A percentile compares a stretch with the other conserved stretches of the same genome.
phyloP scores from a whole-genome alignment of 202 grass and related monocot species.

The Zizania palustris region DNA sequence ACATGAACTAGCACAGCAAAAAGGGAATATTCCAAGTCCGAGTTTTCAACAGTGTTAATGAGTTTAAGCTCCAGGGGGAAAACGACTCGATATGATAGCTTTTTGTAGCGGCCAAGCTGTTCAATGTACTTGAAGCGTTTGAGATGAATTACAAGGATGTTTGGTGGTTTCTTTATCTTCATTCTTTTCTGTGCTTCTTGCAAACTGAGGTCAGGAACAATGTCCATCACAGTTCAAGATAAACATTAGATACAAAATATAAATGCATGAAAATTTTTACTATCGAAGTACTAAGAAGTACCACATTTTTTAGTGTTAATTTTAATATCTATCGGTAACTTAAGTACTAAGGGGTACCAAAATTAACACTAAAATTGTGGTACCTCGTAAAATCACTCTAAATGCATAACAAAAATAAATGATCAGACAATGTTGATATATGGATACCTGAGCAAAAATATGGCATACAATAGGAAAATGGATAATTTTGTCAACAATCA shows the following conservation, averaged over 20 bases:
- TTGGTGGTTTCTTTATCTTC: slow-evolving; percentile 97
- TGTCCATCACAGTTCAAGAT: slow-evolving; percentile 16
- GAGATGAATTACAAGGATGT: slow-evolving; percentile 95
- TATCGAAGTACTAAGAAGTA: too few relatives aligned
- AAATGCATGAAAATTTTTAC: too few relatives aligned
- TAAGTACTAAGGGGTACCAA: too few relatives aligned
- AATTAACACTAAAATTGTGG: too few relatives aligned
- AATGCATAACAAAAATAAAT: background rate
- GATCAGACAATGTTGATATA: background rate
- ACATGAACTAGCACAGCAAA: slow-evolving; percentile 95
- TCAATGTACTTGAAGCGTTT: slow-evolving; percentile 98
- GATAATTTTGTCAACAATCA: background rate
- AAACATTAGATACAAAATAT: slow-evolving; percentile 5
- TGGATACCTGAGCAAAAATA: slow-evolving; percentile 18
- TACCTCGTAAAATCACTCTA: too few relatives aligned
- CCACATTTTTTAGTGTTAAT: too few relatives aligned
- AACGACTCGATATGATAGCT: slow-evolving; percentile 83
- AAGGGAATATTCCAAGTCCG: slow-evolving; percentile 86
- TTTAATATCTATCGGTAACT: too few relatives aligned
- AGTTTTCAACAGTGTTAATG: slow-evolving; percentile 70
- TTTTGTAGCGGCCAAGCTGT: slow-evolving; percentile 90
- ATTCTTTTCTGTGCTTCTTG: slow-evolving; percentile 99
- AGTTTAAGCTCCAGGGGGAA: slow-evolving; percentile 99
- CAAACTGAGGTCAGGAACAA: slow-evolving; percentile 58
- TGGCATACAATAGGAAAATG: slow-evolving; percentile 3